A percentile compares a stretch with the other conserved stretches of the same genome.
Evolutionary conservation across 75 land plant genomes (phyloP).

Genomic region (Sequoia sempervirens): DNA sequence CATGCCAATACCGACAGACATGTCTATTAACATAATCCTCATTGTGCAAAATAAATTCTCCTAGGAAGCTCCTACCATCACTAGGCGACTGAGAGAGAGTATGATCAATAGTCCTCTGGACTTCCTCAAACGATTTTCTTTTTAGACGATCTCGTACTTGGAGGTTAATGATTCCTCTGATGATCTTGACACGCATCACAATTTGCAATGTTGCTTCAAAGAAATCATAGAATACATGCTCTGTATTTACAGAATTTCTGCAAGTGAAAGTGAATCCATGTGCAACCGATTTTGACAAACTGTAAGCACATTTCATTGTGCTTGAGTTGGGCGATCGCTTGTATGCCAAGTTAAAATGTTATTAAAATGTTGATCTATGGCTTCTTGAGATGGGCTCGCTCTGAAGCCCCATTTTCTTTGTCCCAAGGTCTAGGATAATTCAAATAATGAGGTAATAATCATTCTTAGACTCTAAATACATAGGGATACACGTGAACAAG

Average conservation of each 20-base stretch:
- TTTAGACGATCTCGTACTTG: conserved; percentile 42
- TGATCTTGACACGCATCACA: neutral
- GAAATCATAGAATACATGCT: no score
- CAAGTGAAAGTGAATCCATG: no score
- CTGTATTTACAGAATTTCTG: no score
- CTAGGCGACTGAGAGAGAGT: conserved; percentile 24
- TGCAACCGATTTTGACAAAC: neutral
- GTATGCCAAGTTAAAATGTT: neutral
- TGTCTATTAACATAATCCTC: conserved; percentile 24
- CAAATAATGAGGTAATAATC: no score
- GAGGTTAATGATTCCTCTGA: conserved; percentile 14
- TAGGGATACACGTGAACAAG: no score
- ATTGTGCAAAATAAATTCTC: conserved; percentile 35
- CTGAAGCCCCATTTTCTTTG: no score
- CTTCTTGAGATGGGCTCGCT: no score
- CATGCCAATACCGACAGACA: no score
- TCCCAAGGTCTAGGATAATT: no score
- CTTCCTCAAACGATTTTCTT: conserved; percentile 39
- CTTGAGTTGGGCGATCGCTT: neutral
- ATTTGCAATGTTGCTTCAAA: no score
- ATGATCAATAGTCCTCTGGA: conserved; percentile 22
- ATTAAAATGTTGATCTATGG: no score
- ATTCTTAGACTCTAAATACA: no score
- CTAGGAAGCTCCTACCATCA: conserved; percentile 18
- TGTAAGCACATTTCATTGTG: neutral